Conservation (phyloP, 805 yeast species). For the Lachancea sp. region DNA sequence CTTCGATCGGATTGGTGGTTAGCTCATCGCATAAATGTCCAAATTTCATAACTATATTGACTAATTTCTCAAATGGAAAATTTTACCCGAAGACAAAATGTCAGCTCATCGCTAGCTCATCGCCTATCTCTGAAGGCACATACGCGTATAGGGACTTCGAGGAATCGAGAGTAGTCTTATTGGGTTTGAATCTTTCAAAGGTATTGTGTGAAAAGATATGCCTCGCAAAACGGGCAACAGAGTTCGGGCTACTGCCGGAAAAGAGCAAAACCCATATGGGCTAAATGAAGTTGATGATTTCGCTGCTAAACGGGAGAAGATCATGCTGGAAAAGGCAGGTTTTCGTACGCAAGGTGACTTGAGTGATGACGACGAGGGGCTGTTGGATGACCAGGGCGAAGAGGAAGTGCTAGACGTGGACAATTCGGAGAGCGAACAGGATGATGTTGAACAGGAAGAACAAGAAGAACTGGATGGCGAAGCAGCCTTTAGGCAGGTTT, state of each 20-base stretch:
- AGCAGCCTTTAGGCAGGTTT: conserved; percentile 35
- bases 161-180: conserved; percentile 4
- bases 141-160: background rate
- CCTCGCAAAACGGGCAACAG: conserved; percentile 20
- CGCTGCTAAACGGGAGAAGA: conserved; percentile 49
- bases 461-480: conserved; percentile 34
- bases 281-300: conserved; percentile 65
- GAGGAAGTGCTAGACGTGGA: conserved; percentile 47
- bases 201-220: conserved; percentile 14
- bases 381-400: conserved; percentile 40
- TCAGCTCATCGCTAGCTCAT: conserved; percentile 16
- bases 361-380: conserved; percentile 43
- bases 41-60: background rate
- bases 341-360: conserved; percentile 35
- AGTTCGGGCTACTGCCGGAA: conserved; percentile 1
- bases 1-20: background rate
- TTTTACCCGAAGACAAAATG: background rate
- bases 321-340: too few relatives aligned
- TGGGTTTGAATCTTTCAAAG: conserved; percentile 1
- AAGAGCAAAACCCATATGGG: conserved; percentile 38
- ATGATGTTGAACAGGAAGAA: conserved; percentile 25
- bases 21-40: conserved; percentile 7
- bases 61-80: background rate
- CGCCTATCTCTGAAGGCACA: conserved; percentile 14
- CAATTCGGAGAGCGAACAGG: conserved; percentile 32